phyloP scores from a whole-genome alignment of 2,329 filamentous ascomycete species.

The Pezicula carpinea region DNA sequence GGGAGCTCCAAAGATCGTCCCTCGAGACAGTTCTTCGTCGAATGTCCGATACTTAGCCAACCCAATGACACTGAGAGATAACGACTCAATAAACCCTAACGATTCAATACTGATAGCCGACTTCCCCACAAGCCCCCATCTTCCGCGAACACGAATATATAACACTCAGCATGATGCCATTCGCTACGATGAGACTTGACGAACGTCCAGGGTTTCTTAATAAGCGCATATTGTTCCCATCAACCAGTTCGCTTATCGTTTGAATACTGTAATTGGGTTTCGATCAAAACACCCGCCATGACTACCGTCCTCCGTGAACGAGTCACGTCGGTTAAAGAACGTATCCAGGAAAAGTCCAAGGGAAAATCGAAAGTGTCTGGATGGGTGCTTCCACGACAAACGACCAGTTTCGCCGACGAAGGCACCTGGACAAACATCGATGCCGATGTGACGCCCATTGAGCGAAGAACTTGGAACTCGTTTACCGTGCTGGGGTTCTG shows the following conservation, averaged over 20 bases:
- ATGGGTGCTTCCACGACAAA: background rate
- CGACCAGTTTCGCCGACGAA: conserved; percentile 1
- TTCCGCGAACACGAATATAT: too few species aligned
- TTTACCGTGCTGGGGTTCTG: conserved; percentile 36
- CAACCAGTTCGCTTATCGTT: background rate
- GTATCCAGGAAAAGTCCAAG: background rate
- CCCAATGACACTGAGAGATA: too few species aligned
- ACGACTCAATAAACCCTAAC: too few species aligned
- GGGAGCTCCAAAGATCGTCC: too few species aligned
- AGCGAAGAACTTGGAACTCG: conserved; percentile 37
- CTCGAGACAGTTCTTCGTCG: too few species aligned
- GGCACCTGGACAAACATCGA: conserved; percentile 35
- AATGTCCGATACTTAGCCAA: too few species aligned
- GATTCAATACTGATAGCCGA: too few species aligned
- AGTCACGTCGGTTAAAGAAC: background rate
- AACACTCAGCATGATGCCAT: too few species aligned
- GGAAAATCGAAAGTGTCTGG: background rate
- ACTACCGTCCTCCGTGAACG: background rate
- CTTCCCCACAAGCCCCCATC: too few species aligned
- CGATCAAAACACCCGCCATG: background rate
- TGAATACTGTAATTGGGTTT: background rate
- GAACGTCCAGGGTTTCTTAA: background rate
- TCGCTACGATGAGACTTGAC: too few species aligned
- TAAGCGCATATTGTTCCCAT: background rate
- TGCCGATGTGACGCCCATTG: conserved; percentile 35